Evolutionary conservation across 2,329 filamentous ascomycete genomes (phyloP).

Genomic region (Cladosporium sp.): DNA sequence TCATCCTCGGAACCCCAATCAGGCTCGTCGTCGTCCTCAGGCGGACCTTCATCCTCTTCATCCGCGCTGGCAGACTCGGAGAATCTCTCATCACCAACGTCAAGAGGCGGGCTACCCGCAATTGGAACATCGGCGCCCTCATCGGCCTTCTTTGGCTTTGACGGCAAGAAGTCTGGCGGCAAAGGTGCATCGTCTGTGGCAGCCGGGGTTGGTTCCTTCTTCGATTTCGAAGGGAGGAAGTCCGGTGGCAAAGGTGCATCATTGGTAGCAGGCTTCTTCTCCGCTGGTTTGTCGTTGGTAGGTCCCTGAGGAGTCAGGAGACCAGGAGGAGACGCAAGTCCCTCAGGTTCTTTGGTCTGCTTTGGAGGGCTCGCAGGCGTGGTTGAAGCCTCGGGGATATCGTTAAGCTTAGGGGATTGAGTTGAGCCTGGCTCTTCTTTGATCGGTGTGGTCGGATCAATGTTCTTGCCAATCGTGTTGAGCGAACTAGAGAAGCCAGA

Average conservation of each 20-base stretch:
- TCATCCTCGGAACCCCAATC: conserved; percentile 22
- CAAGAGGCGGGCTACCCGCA: conserved; percentile 45
- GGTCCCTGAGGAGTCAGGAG: neutral
- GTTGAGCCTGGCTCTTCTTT: conserved; percentile 37
- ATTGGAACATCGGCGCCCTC: conserved; percentile 39
- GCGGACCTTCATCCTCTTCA: conserved; percentile 33
- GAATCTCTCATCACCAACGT: conserved; percentile 29
- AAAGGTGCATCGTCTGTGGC: conserved; percentile 34
- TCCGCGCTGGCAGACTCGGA: conserved; percentile 24
- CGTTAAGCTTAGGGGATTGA: conserved; percentile 28
- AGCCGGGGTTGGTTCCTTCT: conserved; percentile 18
- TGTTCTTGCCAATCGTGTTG: conserved; percentile 16
- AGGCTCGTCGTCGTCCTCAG: conserved; percentile 28
- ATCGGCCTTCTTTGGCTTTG: conserved; percentile 24
- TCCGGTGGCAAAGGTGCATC: conserved; percentile 43
- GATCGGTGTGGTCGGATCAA: conserved; percentile 32
- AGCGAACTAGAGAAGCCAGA: conserved; percentile 28
- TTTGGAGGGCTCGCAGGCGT: conserved; percentile 31
- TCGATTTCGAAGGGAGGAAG: conserved; percentile 28
- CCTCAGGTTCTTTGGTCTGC: conserved; percentile 11
- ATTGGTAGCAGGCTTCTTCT: conserved; percentile 27
- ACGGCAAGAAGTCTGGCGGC: conserved; percentile 37
- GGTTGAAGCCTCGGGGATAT: conserved; percentile 34
- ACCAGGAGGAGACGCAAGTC: conserved; percentile 8
- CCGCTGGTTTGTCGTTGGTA: conserved; percentile 26